A percentile compares a stretch with the other conserved stretches of the same genome.
Conservation (phyloP, 352 stramenopile species). For the Elongisporangium anandrum region DNA sequence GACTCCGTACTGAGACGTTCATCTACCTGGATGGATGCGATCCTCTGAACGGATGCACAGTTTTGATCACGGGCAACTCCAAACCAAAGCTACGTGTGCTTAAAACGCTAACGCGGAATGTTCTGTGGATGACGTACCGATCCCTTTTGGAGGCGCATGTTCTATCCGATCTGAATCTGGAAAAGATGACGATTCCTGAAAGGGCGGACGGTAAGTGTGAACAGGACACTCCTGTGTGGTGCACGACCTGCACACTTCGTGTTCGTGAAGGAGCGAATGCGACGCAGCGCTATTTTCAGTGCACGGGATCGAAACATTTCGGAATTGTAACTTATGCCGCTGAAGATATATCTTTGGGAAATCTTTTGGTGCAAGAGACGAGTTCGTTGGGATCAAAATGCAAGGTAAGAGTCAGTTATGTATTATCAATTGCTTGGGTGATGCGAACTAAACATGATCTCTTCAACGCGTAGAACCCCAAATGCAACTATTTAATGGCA, state of each 20-base stretch:
- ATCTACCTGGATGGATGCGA: constrained; percentile 95
- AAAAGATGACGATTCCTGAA: constrained; percentile 18
- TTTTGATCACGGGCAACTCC: constrained; percentile 90
- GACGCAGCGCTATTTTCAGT: constrained; percentile 65
- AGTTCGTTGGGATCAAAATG: constrained; percentile 65
- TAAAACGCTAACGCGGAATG: constrained; percentile 87
- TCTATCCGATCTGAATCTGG: constrained; percentile 84
- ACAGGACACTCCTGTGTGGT: constrained; percentile 45
- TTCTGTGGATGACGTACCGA: constrained; percentile 95
- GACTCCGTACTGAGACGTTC: constrained; percentile 80
- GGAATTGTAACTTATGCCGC: constrained; percentile 57
- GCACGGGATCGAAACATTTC: constrained; percentile 63
- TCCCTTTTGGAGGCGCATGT: constrained; percentile 95
- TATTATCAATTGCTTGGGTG: background rate
- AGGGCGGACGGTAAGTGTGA: background rate
- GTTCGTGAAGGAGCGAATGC: constrained; percentile 40
- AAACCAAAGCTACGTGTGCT: constrained; percentile 89
- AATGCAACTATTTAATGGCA: constrained; percentile 77
- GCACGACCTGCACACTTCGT: constrained; percentile 67
- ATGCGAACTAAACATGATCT: background rate
- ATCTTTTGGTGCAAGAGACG: constrained; percentile 75
- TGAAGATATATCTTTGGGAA: constrained; percentile 76
- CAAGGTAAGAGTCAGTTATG: constrained; percentile 49
- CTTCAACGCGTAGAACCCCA: constrained; percentile 46
- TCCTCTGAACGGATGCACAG: constrained; percentile 91